Percentiles rank a stretch among this genome's conserved stretches.
phyloP scores from a whole-genome alignment of 306 rosid species.

The Vigna trinervia region DNA sequence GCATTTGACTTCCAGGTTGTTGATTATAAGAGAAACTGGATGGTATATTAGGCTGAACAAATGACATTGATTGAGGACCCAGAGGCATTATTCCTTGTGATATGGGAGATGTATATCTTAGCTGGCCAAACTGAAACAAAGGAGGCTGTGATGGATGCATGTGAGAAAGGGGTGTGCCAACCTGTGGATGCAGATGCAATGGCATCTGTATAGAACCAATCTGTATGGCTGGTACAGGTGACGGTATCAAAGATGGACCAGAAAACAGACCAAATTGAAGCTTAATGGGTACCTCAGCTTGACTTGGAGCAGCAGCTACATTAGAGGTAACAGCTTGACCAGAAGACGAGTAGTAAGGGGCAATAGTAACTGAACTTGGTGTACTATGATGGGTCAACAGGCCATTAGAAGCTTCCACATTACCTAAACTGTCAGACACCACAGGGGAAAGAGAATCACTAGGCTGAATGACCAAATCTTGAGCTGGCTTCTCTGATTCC shows the following conservation, averaged over 20 bases:
- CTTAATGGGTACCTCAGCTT: slow-evolving; percentile 77
- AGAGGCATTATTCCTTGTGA: slow-evolving; percentile 83
- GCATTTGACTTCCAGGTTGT: slow-evolving; percentile 61
- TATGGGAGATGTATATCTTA: slow-evolving; percentile 75
- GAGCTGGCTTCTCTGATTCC: slow-evolving; percentile 65
- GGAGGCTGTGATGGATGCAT: slow-evolving; percentile 87
- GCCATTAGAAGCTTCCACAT: slow-evolving; percentile 61
- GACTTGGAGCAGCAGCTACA: slow-evolving; percentile 61
- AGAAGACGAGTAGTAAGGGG: slow-evolving; percentile 57
- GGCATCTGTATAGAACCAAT: slow-evolving; percentile 99
- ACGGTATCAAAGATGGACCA: slow-evolving; percentile 94
- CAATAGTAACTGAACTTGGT: slow-evolving; percentile 55
- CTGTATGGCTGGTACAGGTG: slow-evolving; percentile 95
- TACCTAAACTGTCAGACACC: slow-evolving; percentile 54
- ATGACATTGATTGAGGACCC: slow-evolving; percentile 82
- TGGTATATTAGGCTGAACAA: slow-evolving; percentile 72
- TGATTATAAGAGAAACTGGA: slow-evolving; percentile 63
- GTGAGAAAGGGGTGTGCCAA: slow-evolving; percentile 71
- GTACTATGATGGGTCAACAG: slow-evolving; percentile 55
- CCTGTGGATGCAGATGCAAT: slow-evolving; percentile 85
- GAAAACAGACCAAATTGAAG: slow-evolving; percentile 98
- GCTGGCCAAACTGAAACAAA: slow-evolving; percentile 97
- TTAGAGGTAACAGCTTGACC: slow-evolving; percentile 57
- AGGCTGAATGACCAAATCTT: slow-evolving; percentile 60
- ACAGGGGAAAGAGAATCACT: slow-evolving; percentile 47